Base-by-base conservation (phyloP, 371 early-diverging fungal species). In the Lichtheimia hyalospora region DNA sequence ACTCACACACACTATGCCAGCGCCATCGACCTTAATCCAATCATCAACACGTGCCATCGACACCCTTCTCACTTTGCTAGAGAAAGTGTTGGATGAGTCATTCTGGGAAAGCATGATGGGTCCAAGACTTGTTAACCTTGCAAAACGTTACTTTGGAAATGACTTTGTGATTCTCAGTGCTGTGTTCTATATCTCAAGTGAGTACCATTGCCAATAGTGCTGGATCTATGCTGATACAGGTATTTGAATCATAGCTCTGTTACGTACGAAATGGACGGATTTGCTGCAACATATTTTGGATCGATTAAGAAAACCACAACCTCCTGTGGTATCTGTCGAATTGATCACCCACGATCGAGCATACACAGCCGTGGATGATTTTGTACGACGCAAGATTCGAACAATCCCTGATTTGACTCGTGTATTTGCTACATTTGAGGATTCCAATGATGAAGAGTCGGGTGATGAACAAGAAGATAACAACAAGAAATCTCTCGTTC, bases 91-190 rank as follows among this genome's bases (percentile, higher is more conserved):
- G 2, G 74, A 74, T 10, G 74, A 74, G 39, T 23, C 43, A 4
- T 61, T 74, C 18, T 74, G 74, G 74, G 68, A 70, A 25, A 48
- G 44, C 27, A 5, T 74, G 8, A 43, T 74, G 41, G 70, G 74
- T 27, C 65, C 64, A 49, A 65, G 74, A 20, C n/a, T 74, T 3
- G 56, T 68, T 2, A 61, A 63, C 6, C 61, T 74, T 12, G 53
- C 52, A 3, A 70, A 74, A 55, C 70, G 70, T n/a, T 74, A 74
- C 28, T 74, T 74, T 54, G 74, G 74, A 34, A 74, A 70, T 28
- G 74, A 74, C 57, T 62, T 74, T 48, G 75, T 74, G 6, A 51
- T 71, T 2, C 57, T 71, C n/a, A 65, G 69, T 55, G 13, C 69
- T 5, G 61, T 69, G 4, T 64, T 69, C 43, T 74, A 74, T 48